Base-by-base conservation (phyloP, 116 monocot species). In the Dioscorea cayenensis region DNA sequence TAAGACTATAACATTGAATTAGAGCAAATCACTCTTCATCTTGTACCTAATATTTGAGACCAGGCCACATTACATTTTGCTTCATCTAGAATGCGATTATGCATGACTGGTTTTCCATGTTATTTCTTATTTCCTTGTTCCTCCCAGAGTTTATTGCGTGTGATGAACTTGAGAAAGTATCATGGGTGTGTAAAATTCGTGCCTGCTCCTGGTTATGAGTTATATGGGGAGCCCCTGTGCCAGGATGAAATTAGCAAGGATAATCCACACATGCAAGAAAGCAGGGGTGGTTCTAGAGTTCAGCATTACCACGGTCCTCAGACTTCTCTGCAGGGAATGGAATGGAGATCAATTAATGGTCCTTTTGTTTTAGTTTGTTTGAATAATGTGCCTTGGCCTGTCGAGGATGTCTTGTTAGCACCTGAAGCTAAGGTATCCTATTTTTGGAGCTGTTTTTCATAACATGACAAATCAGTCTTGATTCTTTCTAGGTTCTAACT, bases 131-230 rank as follows among this genome's bases (percentile, higher is more conserved):
- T 3, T 2, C 17, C 17, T 16, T 55, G 55, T 55, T 55, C 20
- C 14, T 61, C 61, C 17, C 73, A 86, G 90, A 27, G 55, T 66
- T 66, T 96, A 28, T 38, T 90, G 27, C 90, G 92, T 22, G 61
- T 92, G 67, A 70, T 92, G 62, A 88, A 82, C 28, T 73, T 96
- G 77, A 76, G 96, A 69, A 87, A 75, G 65, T 96, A 96, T 64
- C 67, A 79, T 52, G 96, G 96, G 12, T 71, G 70, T 66, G 73
- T 96, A 14, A 67, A 80, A 27, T 96, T 88, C 84, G 82, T 96
- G 10, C 96, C 96, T 59, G 96, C 96, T 71, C 83, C 90, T 65
- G 90, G 90, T 63, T 89, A 88, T 78, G 92, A 97, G 81, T 29
- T 27, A 51, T 72, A 66, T 73, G 96, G 96, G 4, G 74, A 86